Percentiles rank a stretch among this genome's conserved stretches.
Evolutionary conservation across 352 stramenopile genomes (phyloP).

Genomic region (Peronospora belbahrii): DNA sequence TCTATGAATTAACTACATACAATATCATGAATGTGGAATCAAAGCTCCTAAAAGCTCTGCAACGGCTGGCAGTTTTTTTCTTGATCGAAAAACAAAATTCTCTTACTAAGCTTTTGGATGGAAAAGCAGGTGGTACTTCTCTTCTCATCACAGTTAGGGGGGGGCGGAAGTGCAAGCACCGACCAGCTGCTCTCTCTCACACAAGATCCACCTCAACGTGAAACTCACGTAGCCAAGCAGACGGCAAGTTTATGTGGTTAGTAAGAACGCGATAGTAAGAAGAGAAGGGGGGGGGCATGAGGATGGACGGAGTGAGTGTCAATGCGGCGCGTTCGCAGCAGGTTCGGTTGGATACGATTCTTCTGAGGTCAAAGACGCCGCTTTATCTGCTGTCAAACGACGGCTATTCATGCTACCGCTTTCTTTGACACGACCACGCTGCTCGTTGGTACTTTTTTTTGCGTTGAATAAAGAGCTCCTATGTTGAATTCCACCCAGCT

Average conservation of each 20-base stretch:
- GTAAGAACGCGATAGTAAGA: neutral
- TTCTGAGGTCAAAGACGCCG: conserved; percentile 5
- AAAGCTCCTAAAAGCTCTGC: conserved; percentile 12
- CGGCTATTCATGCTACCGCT: conserved; percentile 12
- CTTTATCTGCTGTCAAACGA: conserved; percentile 7
- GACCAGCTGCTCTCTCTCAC: conserved; percentile 13
- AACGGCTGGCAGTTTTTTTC: conserved; percentile 25
- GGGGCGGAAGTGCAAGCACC: conserved; percentile 14
- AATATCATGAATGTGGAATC: too few relatives aligned
- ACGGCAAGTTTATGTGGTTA: conserved; percentile 13
- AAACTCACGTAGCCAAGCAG: conserved; percentile 13
- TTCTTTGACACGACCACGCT: conserved; percentile 1
- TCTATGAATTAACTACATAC: too few relatives aligned
- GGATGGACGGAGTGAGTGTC: neutral
- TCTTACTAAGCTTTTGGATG: conserved; percentile 15
- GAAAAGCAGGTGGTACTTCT: conserved; percentile 14
- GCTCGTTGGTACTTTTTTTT: conserved; percentile 1
- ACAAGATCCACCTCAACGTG: conserved; percentile 5
- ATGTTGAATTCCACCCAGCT: conserved; percentile 21
- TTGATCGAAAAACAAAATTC: conserved; percentile 1
- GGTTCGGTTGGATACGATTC: conserved; percentile 13
- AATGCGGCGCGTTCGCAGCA: conserved; percentile 3
- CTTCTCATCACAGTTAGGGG: conserved; percentile 1
- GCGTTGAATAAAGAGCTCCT: neutral
- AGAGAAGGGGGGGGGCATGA: too few relatives aligned